phyloP scores from a whole-genome alignment of 148 eudicot genomes.

The Drosera capensis region DNA sequence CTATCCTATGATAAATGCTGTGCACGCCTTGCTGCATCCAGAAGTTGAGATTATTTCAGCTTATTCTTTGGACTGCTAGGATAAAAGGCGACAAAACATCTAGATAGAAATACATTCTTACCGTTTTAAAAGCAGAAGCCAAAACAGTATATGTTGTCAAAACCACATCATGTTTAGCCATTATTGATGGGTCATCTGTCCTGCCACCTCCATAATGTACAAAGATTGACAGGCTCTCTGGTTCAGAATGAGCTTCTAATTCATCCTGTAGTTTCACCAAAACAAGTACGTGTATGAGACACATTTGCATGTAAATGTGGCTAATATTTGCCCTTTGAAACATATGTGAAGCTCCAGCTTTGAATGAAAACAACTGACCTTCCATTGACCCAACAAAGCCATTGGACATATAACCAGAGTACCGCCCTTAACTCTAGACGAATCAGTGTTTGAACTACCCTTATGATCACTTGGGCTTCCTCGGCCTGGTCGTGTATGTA shows the following conservation, averaged over 20 bases:
- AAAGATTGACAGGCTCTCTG: constrained; percentile 36
- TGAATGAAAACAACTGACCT: constrained; percentile 19
- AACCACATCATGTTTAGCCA: constrained; percentile 43
- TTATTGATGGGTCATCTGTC: constrained; percentile 28
- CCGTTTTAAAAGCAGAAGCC: constrained; percentile 30
- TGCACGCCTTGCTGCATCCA: constrained; percentile 17
- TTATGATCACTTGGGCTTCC: constrained; percentile 16
- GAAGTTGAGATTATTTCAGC: background rate
- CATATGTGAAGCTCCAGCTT: background rate
- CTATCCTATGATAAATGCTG: constrained; percentile 42
- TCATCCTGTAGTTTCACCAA: constrained; percentile 28
- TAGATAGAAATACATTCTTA: constrained; percentile 10
- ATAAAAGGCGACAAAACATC: background rate
- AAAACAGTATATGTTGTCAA: constrained; percentile 57
- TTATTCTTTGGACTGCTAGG: no score
- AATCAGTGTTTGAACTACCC: background rate
- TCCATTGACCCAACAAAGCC: constrained; percentile 70
- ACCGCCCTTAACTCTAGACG: constrained; percentile 25
- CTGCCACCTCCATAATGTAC: constrained; percentile 58
- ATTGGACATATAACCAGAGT: constrained; percentile 58
- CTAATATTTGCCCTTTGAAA: no score
- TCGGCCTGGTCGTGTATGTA: constrained; percentile 35
- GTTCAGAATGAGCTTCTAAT: constrained; percentile 37
- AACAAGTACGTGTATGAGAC: background rate
- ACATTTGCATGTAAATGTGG: no score